Conservation (phyloP, 164 flowering plant genomes). For the Tinospora cordifolia region DNA sequence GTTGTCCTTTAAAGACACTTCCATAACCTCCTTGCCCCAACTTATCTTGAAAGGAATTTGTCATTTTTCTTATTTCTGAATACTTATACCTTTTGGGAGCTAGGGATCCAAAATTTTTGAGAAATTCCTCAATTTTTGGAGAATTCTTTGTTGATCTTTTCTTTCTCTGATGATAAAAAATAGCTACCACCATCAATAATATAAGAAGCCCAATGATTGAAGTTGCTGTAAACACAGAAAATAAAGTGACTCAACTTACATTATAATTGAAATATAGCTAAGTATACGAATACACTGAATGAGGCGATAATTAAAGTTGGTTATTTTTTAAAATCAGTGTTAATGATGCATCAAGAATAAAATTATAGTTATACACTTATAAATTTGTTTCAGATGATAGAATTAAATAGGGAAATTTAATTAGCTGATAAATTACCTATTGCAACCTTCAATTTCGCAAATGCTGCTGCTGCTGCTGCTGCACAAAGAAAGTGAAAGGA, state of each 20-base stretch:
- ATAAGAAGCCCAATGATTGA: background rate
- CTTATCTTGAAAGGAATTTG: conserved; percentile 2
- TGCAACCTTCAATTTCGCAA: no score
- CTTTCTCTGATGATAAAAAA: background rate
- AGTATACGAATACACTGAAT: no score
- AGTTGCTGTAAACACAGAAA: background rate
- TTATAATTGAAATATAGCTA: no score
- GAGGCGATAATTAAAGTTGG: no score
- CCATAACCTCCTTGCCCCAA: conserved; percentile 14
- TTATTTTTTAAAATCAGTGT: no score
- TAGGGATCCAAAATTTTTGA: background rate
- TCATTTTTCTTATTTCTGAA: conserved; percentile 6
- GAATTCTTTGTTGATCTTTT: background rate
- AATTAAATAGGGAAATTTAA: conserved; percentile 12
- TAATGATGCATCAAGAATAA: no score
- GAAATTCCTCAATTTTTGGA: background rate
- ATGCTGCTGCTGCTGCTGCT: no score
- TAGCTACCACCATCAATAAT: background rate
- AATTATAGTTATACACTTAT: no score
- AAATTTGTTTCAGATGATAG: no score
- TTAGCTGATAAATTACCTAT: no score
- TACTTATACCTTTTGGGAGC: conserved; percentile 3
- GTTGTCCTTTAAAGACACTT: conserved; percentile 2
- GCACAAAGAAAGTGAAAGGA: no score
- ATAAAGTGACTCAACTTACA: no score